Evolutionary conservation across 352 stramenopile genomes (phyloP).

Genomic region (Pythium aphanidermatum): DNA sequence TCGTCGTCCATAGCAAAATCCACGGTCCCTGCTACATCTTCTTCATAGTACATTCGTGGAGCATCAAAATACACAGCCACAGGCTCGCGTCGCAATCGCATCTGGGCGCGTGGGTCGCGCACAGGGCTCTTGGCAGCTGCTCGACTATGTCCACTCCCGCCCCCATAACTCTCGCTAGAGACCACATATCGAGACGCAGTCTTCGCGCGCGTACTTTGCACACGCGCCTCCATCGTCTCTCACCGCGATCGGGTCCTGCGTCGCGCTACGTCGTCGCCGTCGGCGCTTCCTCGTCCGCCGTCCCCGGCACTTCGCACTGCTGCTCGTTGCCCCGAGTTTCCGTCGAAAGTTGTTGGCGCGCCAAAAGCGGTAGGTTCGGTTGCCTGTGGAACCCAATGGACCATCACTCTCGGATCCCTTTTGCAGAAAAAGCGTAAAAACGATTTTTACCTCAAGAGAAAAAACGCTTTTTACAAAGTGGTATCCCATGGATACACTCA

Average conservation of each 20-base stretch:
- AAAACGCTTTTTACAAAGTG: slow-evolving; percentile 6
- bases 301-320: neutral
- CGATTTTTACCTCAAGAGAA: neutral
- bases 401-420: slow-evolving; percentile 20
- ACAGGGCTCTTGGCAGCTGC: slow-evolving; percentile 2
- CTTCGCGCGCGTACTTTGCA: neutral
- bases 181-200: slow-evolving; percentile 6
- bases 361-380: slow-evolving; percentile 3
- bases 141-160: neutral
- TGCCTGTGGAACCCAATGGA: slow-evolving; percentile 2
- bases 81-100: too few relatives aligned
- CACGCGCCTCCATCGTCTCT: neutral
- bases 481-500: too few relatives aligned
- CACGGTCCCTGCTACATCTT: neutral
- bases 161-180: slow-evolving; percentile 3
- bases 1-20: slow-evolving; percentile 8
- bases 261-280: too few relatives aligned
- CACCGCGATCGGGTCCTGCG: too few relatives aligned
- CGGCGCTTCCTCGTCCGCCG: too few relatives aligned
- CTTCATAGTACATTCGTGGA: neutral
- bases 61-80: neutral
- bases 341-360: slow-evolving; percentile 16
- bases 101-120: neutral
- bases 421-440: too few relatives aligned
- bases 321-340: slow-evolving; percentile 3